These are phyloP conservation scores for Nothopassalora personata DNA, from an alignment of 2,329 filamentous ascomycete species.

Conservation along the genomic window DNA sequence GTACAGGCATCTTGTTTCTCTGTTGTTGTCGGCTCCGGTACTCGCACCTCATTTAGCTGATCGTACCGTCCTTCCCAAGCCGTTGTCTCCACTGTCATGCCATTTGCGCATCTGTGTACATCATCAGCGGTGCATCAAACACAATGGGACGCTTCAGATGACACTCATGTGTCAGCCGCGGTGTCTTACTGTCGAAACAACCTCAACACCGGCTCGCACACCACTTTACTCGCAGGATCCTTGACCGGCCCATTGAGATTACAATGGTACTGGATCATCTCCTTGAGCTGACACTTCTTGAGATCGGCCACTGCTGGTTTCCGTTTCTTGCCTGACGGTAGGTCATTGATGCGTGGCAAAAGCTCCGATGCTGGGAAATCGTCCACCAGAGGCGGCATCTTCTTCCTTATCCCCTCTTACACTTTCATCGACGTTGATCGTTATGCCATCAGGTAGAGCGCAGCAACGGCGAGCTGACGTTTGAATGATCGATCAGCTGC, in stretches of 20 bases:
- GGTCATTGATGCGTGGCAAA: slow-evolving; percentile 47
- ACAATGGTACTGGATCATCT: slow-evolving; percentile 60
- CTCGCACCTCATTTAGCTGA: slow-evolving; percentile 9
- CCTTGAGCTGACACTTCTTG: slow-evolving; percentile 50
- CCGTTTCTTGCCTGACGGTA: slow-evolving; percentile 47
- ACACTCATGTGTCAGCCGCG: slow-evolving; percentile 26
- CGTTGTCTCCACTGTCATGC: slow-evolving; percentile 58
- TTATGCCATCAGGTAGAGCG: not conserved
- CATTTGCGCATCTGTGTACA: slow-evolving; percentile 45
- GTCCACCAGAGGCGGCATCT: slow-evolving; percentile 54
- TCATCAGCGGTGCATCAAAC: slow-evolving; percentile 4
- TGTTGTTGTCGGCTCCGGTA: not conserved
- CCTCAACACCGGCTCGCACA: slow-evolving; percentile 55
- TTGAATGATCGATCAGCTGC: not conserved
- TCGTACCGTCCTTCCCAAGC: slow-evolving; percentile 49
- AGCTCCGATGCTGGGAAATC: slow-evolving; percentile 51
- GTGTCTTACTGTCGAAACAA: slow-evolving; percentile 50
- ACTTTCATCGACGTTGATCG: not conserved
- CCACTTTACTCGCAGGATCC: slow-evolving; percentile 38
- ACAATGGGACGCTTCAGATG: not conserved
- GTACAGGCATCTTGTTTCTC: not conserved
- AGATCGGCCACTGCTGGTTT: slow-evolving; percentile 49
- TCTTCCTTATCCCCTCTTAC: not conserved
- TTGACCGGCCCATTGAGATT: slow-evolving; percentile 45
- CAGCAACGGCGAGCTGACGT: slow-evolving; percentile 3